phyloP scores from a whole-genome alignment of 2,329 filamentous ascomycete species.

The Akanthomyces muscarius region DNA sequence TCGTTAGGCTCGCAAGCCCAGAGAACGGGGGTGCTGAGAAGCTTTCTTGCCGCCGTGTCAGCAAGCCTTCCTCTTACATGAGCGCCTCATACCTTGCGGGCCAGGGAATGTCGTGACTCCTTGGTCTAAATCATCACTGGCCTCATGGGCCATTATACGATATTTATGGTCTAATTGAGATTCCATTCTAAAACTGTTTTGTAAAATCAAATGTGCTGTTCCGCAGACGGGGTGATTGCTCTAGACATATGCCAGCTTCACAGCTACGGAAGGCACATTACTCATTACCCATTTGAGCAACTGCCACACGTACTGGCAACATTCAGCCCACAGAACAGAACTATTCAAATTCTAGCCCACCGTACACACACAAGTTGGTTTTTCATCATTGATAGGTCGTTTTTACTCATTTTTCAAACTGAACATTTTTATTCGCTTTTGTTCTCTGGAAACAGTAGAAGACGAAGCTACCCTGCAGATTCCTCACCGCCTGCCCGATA shows the following conservation, averaged over 20 bases:
- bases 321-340: not conserved
- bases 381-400: too few relatives aligned
- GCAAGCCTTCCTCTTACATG: not conserved
- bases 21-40: not conserved
- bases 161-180: not conserved
- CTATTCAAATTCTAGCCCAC: not conserved
- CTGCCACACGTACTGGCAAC: not conserved
- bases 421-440: too few relatives aligned
- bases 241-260: not conserved
- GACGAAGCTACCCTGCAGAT: not conserved
- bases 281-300: not conserved
- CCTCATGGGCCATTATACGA: not conserved
- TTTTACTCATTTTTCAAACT: too few relatives aligned
- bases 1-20: slow-evolving; percentile 7
- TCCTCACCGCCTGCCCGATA: slow-evolving; percentile 3
- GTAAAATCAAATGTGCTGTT: fast-evolving
- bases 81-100: not conserved
- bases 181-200: not conserved
- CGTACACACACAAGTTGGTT: too few relatives aligned
- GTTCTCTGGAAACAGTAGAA: too few relatives aligned
- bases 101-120: not conserved
- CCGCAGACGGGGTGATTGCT: not conserved
- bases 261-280: not conserved
- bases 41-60: not conserved
- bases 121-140: not conserved